Base-by-base conservation (phyloP, 108 stramenopile genomes). In the Pelagomonas calceolata region DNA sequence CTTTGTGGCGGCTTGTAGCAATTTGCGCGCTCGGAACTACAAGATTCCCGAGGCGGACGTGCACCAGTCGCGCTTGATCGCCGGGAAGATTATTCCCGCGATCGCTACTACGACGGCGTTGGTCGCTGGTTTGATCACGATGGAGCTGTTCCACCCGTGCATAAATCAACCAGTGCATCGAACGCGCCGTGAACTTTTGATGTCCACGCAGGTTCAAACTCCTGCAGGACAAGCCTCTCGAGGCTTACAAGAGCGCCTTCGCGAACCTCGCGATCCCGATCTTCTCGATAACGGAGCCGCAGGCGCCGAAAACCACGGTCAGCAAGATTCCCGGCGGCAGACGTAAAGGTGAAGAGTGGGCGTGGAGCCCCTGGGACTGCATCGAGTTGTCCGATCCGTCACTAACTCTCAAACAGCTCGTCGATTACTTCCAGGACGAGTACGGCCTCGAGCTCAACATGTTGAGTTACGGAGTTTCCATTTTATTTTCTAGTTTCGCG, bases 91-190 rank as follows among this genome's bases (percentile, higher is more conserved):
- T 79, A 98, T 97, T 73, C 98, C 98, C 21, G 98, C 98, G 34
- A 98, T 98, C 81, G 95, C 98, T 60, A 98, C 98, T 30, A 98
- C 95, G 30, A 98, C 98, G 18, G 95, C 98, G 9, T 81, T 98
- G 73, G 98, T 97, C 67, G 95, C 98, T 0, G 98, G 98, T 51
- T 78, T 96, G 46, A 86, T 97, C 73, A 95, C 96, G 72, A 81
- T 98, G 36, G 98, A 98, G 74, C 79, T 98, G 46, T 93, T n/a
- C n/a, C n/a, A n/a, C n/a, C n/a, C n/a, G n/a, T n/a, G n/a, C n/a
- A n/a, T n/a, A n/a, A n/a, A n/a, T n/a, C n/a, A n/a, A n/a, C n/a
- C n/a, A n/a, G n/a, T n/a, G n/a, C n/a, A n/a, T n/a, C n/a, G n/a
- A n/a, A n/a, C n/a, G n/a, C n/a, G n/a, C n/a, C n/a, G n/a, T n/a